A percentile compares a stretch with the other conserved stretches of the same genome.
phyloP scores from a whole-genome alignment of 345 rosid genomes.

The Anacardium occidentale region DNA sequence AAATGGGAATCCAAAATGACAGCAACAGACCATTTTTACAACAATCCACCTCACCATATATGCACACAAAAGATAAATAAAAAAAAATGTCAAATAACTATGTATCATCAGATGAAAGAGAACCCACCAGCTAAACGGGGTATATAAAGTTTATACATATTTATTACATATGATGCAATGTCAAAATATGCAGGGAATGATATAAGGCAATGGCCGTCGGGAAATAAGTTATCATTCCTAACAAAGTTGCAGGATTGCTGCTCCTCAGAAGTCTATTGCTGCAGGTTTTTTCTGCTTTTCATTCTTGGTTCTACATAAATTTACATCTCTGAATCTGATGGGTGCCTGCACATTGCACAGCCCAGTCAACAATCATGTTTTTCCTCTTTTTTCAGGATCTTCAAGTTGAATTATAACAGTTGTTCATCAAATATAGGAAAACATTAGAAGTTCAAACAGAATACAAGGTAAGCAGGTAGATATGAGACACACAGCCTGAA shows the following conservation, averaged over 20 bases:
- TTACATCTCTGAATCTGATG: conserved; percentile 28
- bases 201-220: background rate
- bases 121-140: too few relatives aligned
- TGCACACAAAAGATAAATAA: background rate
- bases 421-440: background rate
- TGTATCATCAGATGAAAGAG: background rate
- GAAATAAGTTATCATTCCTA: conserved; percentile 13
- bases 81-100: background rate
- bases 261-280: conserved; percentile 11
- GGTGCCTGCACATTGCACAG: conserved; percentile 22
- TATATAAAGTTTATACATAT: background rate
- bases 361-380: background rate
- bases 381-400: background rate
- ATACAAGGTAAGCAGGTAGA: background rate
- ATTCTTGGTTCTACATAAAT: conserved; percentile 22
- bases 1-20: background rate
- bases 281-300: background rate
- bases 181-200: conserved; percentile 8
- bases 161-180: background rate
- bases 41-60: background rate
- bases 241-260: conserved; percentile 20
- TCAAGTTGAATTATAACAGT: background rate
- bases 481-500: too few relatives aligned
- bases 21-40: background rate
- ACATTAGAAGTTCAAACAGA: background rate